Percentiles rank a stretch among this genome's conserved stretches.
phyloP scores from a whole-genome alignment of 148 eudicot genomes.

The Pouteria glomerata region DNA sequence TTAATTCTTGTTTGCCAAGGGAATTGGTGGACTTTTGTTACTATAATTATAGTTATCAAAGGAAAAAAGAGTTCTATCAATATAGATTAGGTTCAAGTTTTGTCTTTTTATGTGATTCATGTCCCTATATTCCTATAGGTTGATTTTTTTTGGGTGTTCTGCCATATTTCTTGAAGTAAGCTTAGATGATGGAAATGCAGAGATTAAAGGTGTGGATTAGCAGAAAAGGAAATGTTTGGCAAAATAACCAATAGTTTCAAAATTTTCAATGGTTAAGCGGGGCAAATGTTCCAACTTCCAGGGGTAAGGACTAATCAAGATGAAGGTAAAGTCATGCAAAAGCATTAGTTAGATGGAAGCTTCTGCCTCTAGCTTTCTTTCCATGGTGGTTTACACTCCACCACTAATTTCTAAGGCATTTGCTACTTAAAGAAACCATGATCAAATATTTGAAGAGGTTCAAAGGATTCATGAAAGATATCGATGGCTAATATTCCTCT shows the following conservation, averaged over 20 bases:
- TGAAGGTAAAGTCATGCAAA: no score
- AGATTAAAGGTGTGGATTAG: neutral
- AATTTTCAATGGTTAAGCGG: no score
- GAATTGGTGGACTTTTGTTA: neutral
- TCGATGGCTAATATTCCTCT: neutral
- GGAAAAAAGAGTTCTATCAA: neutral
- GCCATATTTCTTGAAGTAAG: neutral
- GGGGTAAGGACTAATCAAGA: no score
- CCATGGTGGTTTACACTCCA: no score
- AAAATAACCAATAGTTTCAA: no score
- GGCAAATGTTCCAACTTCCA: no score
- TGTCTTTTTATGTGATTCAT: neutral
- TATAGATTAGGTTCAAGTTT: neutral
- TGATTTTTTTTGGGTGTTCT: neutral
- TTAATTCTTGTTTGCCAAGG: neutral
- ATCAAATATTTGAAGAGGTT: no score
- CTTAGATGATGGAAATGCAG: slow-evolving; percentile 1
- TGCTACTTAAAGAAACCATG: no score
- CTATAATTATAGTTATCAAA: neutral
- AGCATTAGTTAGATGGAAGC: no score
- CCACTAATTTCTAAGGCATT: no score
- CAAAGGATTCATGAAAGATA: neutral
- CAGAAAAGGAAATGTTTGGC: neutral
- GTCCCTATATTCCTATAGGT: neutral
- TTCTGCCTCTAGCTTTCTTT: no score